phyloP scores from a whole-genome alignment of 2,329 filamentous ascomycete species.

The Tolypocladium album region DNA sequence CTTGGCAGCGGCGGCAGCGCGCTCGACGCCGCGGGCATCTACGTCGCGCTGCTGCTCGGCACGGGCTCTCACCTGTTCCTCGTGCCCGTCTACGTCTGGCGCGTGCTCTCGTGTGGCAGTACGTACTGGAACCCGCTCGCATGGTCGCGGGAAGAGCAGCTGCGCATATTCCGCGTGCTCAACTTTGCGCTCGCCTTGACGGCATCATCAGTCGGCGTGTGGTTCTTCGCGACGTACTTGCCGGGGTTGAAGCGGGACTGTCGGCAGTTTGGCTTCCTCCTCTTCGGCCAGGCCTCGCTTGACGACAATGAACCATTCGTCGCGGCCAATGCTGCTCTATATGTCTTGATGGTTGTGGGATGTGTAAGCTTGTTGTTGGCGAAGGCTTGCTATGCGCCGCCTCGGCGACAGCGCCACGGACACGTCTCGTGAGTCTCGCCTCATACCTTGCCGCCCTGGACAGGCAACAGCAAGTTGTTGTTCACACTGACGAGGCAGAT shows the following conservation, averaged over 20 bases:
- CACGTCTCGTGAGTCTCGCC: constrained; percentile 11
- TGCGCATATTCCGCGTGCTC: constrained; percentile 13
- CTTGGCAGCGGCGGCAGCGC: constrained; percentile 1
- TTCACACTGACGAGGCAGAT: not conserved
- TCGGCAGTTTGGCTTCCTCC: constrained; percentile 21
- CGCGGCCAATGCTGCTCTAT: constrained; percentile 19
- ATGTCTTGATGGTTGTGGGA: constrained; percentile 14
- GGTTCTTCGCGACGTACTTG: constrained; percentile 18
- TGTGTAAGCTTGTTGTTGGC: constrained; percentile 9
- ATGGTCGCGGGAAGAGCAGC: constrained; percentile 14
- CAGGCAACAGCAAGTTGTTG: not conserved
- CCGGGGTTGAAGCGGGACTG: constrained; percentile 13
- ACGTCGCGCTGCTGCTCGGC: constrained; percentile 18
- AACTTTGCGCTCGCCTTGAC: constrained; percentile 15
- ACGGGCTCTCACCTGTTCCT: constrained; percentile 19
- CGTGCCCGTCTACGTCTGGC: constrained; percentile 23
- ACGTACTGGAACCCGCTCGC: constrained; percentile 18
- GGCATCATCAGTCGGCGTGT: constrained; percentile 17
- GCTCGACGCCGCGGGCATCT: constrained; percentile 19
- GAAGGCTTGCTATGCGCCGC: not conserved
- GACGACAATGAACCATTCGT: constrained; percentile 14
- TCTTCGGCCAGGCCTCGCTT: constrained; percentile 17
- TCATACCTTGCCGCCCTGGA: not conserved
- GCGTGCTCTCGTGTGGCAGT: constrained; percentile 17
- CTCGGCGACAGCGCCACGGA: constrained; percentile 3